Evolutionary conservation across 352 stramenopile species (phyloP).

Genomic region (Phytophthora niederhauseri): DNA sequence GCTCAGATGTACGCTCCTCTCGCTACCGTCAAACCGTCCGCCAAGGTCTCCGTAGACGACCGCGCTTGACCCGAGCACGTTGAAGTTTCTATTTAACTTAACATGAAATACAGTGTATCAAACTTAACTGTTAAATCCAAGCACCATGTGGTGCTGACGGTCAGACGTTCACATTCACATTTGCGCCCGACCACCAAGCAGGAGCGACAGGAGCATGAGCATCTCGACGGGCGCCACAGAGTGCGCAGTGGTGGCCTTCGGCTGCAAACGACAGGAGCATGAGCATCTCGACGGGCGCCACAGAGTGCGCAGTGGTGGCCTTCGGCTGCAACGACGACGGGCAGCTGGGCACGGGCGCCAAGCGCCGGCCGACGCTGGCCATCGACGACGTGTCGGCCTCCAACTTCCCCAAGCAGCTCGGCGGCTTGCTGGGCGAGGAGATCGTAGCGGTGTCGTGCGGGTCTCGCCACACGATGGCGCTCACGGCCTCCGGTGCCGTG

Average conservation of each 20-base stretch:
- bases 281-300: conserved; percentile 26
- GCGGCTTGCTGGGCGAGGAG: conserved; percentile 52
- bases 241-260: conserved; percentile 70
- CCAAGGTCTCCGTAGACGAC: conserved; percentile 12
- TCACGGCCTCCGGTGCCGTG: conserved; percentile 64
- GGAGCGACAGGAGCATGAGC: conserved; percentile 10
- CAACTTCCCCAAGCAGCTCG: conserved; percentile 75
- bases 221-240: conserved; percentile 26
- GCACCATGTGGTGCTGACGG: conserved; percentile 12
- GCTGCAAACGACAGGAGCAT: conserved; percentile 51
- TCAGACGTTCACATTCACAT: conserved; percentile 10
- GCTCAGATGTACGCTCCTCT: conserved; percentile 39
- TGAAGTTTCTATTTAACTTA: conserved; percentile 9
- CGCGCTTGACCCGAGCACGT: conserved; percentile 13
- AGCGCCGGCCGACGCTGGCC: conserved; percentile 50
- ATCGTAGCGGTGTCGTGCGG: conserved; percentile 76
- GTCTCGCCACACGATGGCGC: conserved; percentile 83
- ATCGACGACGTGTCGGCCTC: conserved; percentile 81
- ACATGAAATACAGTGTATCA: neutral
- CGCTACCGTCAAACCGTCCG: neutral
- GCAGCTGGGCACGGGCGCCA: conserved; percentile 74
- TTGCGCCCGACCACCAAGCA: conserved; percentile 1
- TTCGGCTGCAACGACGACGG: conserved; percentile 89
- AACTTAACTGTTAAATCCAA: conserved; percentile 4
- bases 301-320: conserved; percentile 55